Evolutionary conservation across 139 green algal genomes (phyloP).

Genomic region (Chlorella sp.): DNA sequence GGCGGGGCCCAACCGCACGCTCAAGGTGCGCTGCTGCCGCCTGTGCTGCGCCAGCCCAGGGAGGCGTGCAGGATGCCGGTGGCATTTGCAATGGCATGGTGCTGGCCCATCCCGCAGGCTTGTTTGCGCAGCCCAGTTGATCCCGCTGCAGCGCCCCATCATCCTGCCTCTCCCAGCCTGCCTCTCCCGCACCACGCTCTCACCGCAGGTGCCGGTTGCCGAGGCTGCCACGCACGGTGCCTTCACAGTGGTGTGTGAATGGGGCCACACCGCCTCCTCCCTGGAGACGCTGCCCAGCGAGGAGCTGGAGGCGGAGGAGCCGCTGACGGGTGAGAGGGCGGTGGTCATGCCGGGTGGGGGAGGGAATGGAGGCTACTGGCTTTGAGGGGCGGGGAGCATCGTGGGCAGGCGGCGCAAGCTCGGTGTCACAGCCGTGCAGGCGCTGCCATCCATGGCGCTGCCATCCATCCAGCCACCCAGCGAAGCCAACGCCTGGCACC

Average conservation of each 20-base stretch:
- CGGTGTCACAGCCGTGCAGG: no score
- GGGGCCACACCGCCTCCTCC: slow-evolving; percentile 4
- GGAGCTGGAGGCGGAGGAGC: neutral
- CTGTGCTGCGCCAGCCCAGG: no score
- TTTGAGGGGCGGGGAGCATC: no score
- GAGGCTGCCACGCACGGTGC: neutral
- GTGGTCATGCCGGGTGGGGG: no score
- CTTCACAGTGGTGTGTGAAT: slow-evolving; percentile 22
- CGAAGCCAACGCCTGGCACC: no score
- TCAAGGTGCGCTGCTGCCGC: neutral
- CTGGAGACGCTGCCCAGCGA: slow-evolving; percentile 7
- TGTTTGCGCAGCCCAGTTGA: neutral
- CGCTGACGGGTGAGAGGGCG: neutral
- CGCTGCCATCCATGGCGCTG: no score
- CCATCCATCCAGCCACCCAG: no score
- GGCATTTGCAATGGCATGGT: no score
- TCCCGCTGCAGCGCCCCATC: neutral
- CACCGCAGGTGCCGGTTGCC: neutral
- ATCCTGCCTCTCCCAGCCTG: neutral
- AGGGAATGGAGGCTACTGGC: no score
- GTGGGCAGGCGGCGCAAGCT: no score
- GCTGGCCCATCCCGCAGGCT: neutral
- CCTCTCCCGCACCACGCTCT: neutral
- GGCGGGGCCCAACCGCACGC: slow-evolving; percentile 27
- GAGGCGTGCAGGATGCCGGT: no score